A percentile compares a stretch with the other conserved stretches of the same genome.
Conservation (phyloP, 345 rosid species). For the Hibiscus syriacus region DNA sequence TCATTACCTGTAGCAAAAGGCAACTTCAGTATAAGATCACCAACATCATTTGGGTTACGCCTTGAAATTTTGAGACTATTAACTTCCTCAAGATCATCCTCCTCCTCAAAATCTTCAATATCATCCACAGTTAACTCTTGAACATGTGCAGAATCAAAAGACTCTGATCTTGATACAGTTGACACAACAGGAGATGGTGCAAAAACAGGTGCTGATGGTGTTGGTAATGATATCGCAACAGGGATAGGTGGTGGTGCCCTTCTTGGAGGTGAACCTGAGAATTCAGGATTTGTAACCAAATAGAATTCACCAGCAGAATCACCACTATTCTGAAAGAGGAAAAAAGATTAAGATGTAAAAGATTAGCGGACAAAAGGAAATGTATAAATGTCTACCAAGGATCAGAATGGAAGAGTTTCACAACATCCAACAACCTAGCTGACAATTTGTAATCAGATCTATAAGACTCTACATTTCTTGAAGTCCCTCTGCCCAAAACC, state of each 20-base stretch:
- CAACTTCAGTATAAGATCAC: slow-evolving; percentile 65
- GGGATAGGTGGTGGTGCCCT: slow-evolving; percentile 78
- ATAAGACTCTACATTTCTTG: background rate
- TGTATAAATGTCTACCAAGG: background rate
- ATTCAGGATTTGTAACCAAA: slow-evolving; percentile 72
- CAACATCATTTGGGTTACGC: slow-evolving; percentile 58
- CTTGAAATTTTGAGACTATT: slow-evolving; percentile 62
- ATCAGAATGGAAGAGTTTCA: background rate
- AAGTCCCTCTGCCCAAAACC: background rate
- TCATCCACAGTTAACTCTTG: slow-evolving; percentile 95
- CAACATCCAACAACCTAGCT: background rate
- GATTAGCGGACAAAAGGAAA: background rate
- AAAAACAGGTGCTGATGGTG: slow-evolving; percentile 38
- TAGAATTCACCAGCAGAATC: slow-evolving; percentile 79
- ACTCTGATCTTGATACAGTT: slow-evolving; percentile 51
- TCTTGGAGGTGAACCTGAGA: slow-evolving; percentile 91
- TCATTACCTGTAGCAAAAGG: slow-evolving; percentile 84
- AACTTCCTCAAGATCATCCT: slow-evolving; percentile 57
- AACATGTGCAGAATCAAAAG: slow-evolving; percentile 56
- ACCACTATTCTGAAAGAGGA: slow-evolving; percentile 46
- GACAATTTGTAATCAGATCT: background rate
- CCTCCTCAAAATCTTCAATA: slow-evolving; percentile 94
- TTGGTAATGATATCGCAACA: slow-evolving; percentile 26
- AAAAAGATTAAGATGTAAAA: slow-evolving; percentile 11
- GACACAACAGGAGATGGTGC: slow-evolving; percentile 44